These are phyloP conservation scores for Melaleuca alternifolia DNA, from an alignment of 345 rosid species.

Conservation along the genomic window DNA sequence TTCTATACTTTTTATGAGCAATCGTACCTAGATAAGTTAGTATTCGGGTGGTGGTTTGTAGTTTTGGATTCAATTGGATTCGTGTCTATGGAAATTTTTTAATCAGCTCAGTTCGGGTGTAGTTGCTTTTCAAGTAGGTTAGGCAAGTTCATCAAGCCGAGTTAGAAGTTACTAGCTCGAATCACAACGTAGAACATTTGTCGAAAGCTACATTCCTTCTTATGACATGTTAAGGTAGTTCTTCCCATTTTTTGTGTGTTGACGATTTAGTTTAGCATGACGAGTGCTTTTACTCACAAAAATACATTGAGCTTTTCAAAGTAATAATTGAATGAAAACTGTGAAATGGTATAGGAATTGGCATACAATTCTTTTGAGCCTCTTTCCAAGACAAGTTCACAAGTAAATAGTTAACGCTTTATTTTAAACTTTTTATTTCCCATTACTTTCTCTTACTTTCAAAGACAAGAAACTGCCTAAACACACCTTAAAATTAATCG, in stretches of 20 bases:
- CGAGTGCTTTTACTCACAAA: too few species aligned
- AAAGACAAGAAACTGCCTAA: background rate
- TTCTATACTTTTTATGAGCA: accelerated
- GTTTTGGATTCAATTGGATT: background rate
- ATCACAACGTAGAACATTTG: too few species aligned
- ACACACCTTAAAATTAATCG: background rate
- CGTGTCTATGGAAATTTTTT: background rate
- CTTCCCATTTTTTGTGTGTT: too few species aligned
- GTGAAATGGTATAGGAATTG: background rate
- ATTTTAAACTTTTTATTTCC: background rate
- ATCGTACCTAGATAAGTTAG: background rate
- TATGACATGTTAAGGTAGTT: too few species aligned
- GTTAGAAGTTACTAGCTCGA: too few species aligned
- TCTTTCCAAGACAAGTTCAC: background rate
- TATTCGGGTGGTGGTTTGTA: accelerated
- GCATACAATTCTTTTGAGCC: background rate
- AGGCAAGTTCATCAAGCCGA: too few species aligned
- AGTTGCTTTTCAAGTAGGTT: too few species aligned
- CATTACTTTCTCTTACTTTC: background rate
- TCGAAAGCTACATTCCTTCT: too few species aligned
- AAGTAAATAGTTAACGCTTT: background rate
- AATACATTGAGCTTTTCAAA: background rate
- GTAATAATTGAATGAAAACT: background rate
- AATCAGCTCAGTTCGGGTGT: background rate
- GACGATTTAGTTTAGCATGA: too few species aligned